Base-by-base conservation (phyloP, 169 alveolate species). In the Cryptosporidium meleagridis region DNA sequence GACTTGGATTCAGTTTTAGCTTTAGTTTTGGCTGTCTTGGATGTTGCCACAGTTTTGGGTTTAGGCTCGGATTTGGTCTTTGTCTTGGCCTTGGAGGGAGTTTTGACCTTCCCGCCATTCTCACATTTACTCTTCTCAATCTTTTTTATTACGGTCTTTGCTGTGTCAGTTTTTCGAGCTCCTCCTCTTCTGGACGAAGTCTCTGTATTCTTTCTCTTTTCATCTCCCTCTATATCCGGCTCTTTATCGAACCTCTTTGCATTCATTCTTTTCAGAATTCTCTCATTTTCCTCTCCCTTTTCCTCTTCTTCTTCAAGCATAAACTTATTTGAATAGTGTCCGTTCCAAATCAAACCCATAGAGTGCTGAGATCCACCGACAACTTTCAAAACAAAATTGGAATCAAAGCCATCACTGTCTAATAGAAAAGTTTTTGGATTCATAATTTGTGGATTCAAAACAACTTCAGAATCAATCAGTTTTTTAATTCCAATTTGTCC, bases 301-400 rank as follows among this genome's bases (percentile, higher is more conserved):
- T 65, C 51, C 3, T 65, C 48, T 65, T 10, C 14, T 14, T 65
- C 72, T 48, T 48, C 55, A 48, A 48, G 3, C 23, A 48, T 1
- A 3, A n/a, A 31, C 12, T 69, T 69, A 6, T 44, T 29, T 2
- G 52, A 33, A 41, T 33, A 65, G 5, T 23, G 23, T 4, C 75
- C 75, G 45, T 65, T 65, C 89, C 89, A 80, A 1, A 65, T 51
- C 18, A 80, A 41, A 14, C 41, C 89, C 35, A 80, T 80, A 7
- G 89, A 80, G 26, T 80, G 89, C 41, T 80, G 89, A 18, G 80
- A 62, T n/a, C 89, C 89, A 12, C 89, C 89, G 0, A 44, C 51
- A 14, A 31, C 89, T 7, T 80, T 80, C 1, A 80, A 26, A 23
- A 67, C 75, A 44, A 39, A 80, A 6, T 80, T 58, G 31, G 51